Evolutionary conservation across 306 rosid species (phyloP).

Genomic region (Dalbergia oliveri): DNA sequence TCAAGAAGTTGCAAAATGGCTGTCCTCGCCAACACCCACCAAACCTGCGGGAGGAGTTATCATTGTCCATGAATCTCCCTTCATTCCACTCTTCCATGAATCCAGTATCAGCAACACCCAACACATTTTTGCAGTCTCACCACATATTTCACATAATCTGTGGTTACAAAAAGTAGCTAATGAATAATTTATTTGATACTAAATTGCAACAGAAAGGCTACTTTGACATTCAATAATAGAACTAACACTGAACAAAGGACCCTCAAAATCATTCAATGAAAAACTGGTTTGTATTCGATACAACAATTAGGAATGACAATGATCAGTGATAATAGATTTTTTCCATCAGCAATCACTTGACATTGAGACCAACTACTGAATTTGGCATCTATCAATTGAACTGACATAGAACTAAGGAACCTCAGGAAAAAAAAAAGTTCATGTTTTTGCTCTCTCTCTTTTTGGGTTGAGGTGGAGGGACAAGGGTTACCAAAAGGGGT

Average conservation of each 20-base stretch:
- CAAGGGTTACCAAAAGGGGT: background rate
- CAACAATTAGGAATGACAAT: background rate
- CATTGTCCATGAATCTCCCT: slow-evolving; percentile 54
- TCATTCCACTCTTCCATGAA: slow-evolving; percentile 92
- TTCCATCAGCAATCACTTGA: background rate
- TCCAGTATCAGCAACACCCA: slow-evolving; percentile 59
- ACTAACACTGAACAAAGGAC: background rate
- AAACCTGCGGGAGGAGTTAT: slow-evolving; percentile 51
- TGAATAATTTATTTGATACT: slow-evolving; percentile 30
- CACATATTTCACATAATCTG: slow-evolving; percentile 92
- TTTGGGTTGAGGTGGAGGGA: too few relatives aligned
- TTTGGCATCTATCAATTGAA: background rate
- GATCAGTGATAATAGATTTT: slow-evolving; percentile 15
- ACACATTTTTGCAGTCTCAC: slow-evolving; percentile 76
- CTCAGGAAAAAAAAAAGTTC: slow-evolving; percentile 16
- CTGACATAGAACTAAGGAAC: background rate
- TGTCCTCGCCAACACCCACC: slow-evolving; percentile 88
- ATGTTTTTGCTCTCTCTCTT: background rate
- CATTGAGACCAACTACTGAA: background rate
- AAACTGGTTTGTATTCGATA: background rate
- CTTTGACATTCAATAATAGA: slow-evolving; percentile 2
- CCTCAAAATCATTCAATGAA: background rate
- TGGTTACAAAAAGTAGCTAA: slow-evolving; percentile 16
- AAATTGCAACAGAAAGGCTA: slow-evolving; percentile 9
- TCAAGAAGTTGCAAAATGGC: slow-evolving; percentile 96